Conservation (phyloP, 495 filamentous ascomycete species). For the Trichocladium antarcticum region DNA sequence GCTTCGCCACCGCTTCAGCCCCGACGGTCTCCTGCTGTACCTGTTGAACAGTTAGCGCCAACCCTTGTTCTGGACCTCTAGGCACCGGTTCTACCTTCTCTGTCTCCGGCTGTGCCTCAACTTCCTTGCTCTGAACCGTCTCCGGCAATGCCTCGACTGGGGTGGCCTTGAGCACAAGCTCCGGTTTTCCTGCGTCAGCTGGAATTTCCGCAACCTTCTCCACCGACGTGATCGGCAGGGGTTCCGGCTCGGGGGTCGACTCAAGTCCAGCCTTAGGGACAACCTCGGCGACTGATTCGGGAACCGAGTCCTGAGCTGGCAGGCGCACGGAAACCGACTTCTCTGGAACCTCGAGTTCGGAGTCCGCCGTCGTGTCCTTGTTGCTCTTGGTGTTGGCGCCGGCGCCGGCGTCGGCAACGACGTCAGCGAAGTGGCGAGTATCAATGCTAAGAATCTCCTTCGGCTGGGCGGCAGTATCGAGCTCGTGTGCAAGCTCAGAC, state of each 20-base stretch:
- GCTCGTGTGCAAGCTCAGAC: constrained; percentile 5
- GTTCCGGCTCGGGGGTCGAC: constrained; percentile 3
- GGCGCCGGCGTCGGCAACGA: too few species aligned
- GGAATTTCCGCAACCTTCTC: background rate
- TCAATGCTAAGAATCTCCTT: background rate
- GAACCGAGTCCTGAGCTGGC: background rate
- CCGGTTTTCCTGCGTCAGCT: background rate
- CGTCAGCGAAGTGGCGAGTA: constrained; percentile 11
- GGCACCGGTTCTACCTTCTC: constrained; percentile 22
- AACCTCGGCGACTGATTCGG: constrained; percentile 1
- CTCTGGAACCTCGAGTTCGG: background rate
- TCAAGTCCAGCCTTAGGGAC: background rate
- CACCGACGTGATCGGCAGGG: constrained; percentile 6
- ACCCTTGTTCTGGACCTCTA: constrained; percentile 6
- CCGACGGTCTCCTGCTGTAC: constrained; percentile 3
- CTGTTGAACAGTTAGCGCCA: constrained; percentile 14
- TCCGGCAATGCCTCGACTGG: background rate
- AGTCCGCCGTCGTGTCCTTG: background rate
- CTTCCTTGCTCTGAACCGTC: background rate
- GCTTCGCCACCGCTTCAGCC: constrained; percentile 6
- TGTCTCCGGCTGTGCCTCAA: constrained; percentile 13
- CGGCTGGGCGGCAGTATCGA: background rate
- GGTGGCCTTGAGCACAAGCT: background rate
- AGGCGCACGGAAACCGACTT: background rate
- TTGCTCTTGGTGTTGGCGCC: background rate